phyloP scores from a whole-genome alignment of 2,329 filamentous ascomycete species.

The Ceratocystis harringtonii region DNA sequence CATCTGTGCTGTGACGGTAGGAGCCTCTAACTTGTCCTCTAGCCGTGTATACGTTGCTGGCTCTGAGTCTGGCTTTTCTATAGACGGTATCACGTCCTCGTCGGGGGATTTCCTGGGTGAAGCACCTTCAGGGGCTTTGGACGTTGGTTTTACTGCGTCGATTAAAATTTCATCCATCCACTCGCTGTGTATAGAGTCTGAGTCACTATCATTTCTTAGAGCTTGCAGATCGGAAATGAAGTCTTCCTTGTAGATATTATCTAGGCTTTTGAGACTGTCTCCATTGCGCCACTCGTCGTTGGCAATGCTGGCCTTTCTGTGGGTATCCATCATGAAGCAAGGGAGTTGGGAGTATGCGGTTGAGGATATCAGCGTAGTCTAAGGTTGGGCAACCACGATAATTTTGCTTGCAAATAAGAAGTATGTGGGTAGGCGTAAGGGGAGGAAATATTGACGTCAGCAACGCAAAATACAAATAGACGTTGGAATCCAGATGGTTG shows the following conservation, averaged over 20 bases:
- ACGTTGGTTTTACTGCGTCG: conserved; percentile 38
- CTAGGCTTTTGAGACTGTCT: not conserved
- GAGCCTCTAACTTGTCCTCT: not conserved
- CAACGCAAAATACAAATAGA: not conserved
- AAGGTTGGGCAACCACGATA: no score
- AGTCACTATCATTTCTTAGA: conserved; percentile 19
- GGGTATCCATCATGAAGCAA: not conserved
- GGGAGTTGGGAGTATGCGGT: not conserved
- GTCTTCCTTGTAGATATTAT: not conserved
- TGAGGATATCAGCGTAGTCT: not conserved
- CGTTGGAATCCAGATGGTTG: not conserved
- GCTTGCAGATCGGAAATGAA: not conserved
- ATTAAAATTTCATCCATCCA: conserved; percentile 44
- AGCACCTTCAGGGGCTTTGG: conserved; percentile 18
- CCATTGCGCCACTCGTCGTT: not conserved
- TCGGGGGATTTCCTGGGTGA: not conserved
- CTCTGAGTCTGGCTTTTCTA: not conserved
- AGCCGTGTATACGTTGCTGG: not conserved
- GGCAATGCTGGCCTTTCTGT: not conserved
- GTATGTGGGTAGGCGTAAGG: not conserved
- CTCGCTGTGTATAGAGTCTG: conserved; percentile 30
- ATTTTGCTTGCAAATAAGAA: not conserved
- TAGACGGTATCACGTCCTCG: not conserved
- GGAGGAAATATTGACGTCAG: not conserved
- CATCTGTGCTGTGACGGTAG: conserved; percentile 4